Percentiles rank a stretch among this genome's conserved stretches.
Evolutionary conservation across 495 filamentous ascomycete genomes (phyloP).

Genomic region (Letharia lupina): DNA sequence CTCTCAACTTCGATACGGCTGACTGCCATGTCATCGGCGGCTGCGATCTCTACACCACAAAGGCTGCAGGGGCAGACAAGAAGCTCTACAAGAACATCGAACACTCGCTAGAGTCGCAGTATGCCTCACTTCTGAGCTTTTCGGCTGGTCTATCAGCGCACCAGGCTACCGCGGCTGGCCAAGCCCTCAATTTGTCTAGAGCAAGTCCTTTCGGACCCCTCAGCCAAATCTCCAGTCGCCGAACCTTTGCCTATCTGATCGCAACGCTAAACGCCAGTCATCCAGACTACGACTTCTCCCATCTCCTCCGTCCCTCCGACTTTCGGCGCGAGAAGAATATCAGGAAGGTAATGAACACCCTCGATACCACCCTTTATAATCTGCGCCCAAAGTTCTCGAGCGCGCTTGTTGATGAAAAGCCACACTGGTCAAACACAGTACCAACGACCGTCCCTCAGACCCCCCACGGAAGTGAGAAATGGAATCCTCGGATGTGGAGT

Average conservation of each 20-base stretch:
- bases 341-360: conserved; percentile 66
- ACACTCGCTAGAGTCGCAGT: conserved; percentile 74
- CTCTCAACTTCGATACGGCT: conserved; percentile 86
- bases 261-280: conserved; percentile 96
- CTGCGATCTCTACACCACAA: conserved; percentile 95
- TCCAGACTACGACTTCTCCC: conserved; percentile 94
- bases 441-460: conserved; percentile 26
- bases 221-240: conserved; percentile 74
- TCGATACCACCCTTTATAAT: conserved; percentile 79
- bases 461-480: conserved; percentile 39
- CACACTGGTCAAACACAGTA: conserved; percentile 22
- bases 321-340: conserved; percentile 74
- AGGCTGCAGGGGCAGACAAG: conserved; percentile 88
- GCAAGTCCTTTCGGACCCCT: conserved; percentile 86
- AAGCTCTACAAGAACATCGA: conserved; percentile 95
- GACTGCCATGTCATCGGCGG: conserved; percentile 84
- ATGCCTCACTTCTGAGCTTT: conserved; percentile 75
- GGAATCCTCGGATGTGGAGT: conserved; percentile 84
- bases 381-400: conserved; percentile 54
- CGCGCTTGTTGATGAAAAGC: conserved; percentile 21
- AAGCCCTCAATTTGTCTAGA: conserved; percentile 66
- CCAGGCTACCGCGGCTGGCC: conserved; percentile 45
- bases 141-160: conserved; percentile 76
- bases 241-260: conserved; percentile 92
- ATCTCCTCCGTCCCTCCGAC: conserved; percentile 76